Conservation (phyloP, 495 filamentous ascomycete genomes). For the Terfezia boudieri region DNA sequence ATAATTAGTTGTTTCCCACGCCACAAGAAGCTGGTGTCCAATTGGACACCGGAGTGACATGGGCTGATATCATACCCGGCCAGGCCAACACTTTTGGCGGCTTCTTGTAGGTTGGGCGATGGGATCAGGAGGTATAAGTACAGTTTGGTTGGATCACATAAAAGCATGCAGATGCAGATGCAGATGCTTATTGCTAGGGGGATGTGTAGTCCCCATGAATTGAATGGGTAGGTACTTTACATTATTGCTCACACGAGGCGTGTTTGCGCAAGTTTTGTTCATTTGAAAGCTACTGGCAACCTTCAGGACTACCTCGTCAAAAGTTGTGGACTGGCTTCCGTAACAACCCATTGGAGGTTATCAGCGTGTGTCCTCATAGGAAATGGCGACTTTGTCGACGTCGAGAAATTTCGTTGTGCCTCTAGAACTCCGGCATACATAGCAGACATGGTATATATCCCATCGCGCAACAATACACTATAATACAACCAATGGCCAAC, state of each 20-base stretch:
- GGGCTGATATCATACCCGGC: too few relatives aligned
- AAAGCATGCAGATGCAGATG: too few relatives aligned
- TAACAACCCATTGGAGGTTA: constrained; percentile 47
- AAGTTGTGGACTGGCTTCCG: constrained; percentile 53
- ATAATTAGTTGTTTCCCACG: too few relatives aligned
- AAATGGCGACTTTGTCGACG: constrained; percentile 51
- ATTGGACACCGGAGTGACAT: too few relatives aligned
- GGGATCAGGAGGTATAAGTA: constrained; percentile 73
- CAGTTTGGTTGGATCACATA: constrained; percentile 9
- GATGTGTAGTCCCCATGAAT: constrained; percentile 42
- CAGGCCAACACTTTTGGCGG: too few relatives aligned
- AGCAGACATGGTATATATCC: constrained; percentile 1
- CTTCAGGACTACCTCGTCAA: constrained; percentile 40
- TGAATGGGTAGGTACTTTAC: constrained; percentile 36
- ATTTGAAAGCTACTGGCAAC: background rate
- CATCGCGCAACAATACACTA: constrained; percentile 35
- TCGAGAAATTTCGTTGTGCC: constrained; percentile 37
- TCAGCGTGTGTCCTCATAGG: constrained; percentile 74
- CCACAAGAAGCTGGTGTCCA: too few relatives aligned
- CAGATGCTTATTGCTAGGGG: background rate
- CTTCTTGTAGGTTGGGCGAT: constrained; percentile 63
- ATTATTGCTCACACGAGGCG: constrained; percentile 28
- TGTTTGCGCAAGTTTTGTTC: background rate
- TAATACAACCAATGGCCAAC: constrained; percentile 62
- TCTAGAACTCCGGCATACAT: constrained; percentile 29